phyloP scores from a whole-genome alignment of 2,329 filamentous ascomycete species.

The Plectosphaerella cucumerina region DNA sequence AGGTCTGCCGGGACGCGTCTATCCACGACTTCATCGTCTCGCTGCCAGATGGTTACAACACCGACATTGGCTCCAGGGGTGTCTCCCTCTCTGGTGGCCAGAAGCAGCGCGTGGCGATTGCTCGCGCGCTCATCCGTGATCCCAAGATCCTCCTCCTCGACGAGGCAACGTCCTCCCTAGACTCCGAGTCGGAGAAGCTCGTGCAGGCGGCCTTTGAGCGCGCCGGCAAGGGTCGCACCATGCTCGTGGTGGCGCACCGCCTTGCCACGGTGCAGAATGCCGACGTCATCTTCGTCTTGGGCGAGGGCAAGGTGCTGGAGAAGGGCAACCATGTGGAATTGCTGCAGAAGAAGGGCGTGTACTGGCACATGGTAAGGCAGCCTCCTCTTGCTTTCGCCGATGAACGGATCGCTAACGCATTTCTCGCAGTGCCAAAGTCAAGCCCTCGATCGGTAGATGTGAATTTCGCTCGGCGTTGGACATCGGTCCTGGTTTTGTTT shows the following conservation, averaged over 20 bases:
- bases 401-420: slow-evolving; percentile 16
- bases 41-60: slow-evolving; percentile 65
- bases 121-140: slow-evolving; percentile 62
- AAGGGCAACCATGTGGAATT: slow-evolving; percentile 49
- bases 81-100: slow-evolving; percentile 67
- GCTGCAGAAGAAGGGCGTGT: slow-evolving; percentile 46
- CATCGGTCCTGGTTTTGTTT: no score
- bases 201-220: slow-evolving; percentile 65
- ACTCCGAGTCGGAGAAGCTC: slow-evolving; percentile 58
- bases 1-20: slow-evolving; percentile 56
- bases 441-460: slow-evolving; percentile 43
- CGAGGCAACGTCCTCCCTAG: slow-evolving; percentile 68
- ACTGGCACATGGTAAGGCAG: slow-evolving; percentile 55
- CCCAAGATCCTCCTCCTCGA: slow-evolving; percentile 66
- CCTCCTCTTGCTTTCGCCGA: not conserved
- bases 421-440: slow-evolving; percentile 51
- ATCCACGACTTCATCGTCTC: slow-evolving; percentile 68
- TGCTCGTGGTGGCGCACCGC: slow-evolving; percentile 73
- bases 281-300: slow-evolving; percentile 76
- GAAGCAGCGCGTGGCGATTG: slow-evolving; percentile 67
- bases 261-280: slow-evolving; percentile 75
- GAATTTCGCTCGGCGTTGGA: no score
- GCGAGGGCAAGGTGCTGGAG: slow-evolving; percentile 56
- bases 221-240: slow-evolving; percentile 56
- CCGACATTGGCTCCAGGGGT: slow-evolving; percentile 62